phyloP scores from a whole-genome alignment of 163 green algal genomes.

The Picocystis sp. region DNA sequence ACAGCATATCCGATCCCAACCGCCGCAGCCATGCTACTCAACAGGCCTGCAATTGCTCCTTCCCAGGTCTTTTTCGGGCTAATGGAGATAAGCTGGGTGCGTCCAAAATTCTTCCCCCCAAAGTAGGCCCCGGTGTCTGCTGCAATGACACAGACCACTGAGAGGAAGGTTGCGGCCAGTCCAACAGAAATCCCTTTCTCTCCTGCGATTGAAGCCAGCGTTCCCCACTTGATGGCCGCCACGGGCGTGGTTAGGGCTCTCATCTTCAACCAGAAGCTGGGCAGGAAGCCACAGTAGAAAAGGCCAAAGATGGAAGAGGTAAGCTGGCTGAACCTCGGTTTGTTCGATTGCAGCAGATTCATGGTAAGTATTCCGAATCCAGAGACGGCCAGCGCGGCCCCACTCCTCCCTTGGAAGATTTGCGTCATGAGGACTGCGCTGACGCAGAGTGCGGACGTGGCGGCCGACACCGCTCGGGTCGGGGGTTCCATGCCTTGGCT shows the following conservation, averaged over 20 bases:
- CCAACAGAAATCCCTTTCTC: conserved; percentile 66
- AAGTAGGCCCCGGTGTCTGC: conserved; percentile 86
- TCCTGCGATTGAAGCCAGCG: conserved; percentile 16
- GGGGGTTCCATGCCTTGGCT: conserved; percentile 47
- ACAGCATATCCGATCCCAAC: conserved; percentile 27
- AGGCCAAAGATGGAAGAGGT: conserved; percentile 70
- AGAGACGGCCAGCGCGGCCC: conserved; percentile 48
- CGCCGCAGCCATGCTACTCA: conserved; percentile 35
- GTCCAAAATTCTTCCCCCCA: conserved; percentile 41
- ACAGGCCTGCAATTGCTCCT: conserved; percentile 63
- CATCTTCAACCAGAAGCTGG: conserved; percentile 93
- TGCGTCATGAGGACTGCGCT: conserved; percentile 43
- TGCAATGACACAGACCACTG: conserved; percentile 67
- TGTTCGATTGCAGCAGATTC: conserved; percentile 44
- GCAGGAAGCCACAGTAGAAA: conserved; percentile 91
- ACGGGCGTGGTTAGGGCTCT: conserved; percentile 16
- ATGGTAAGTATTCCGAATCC: conserved; percentile 65
- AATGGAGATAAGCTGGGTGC: conserved; percentile 61
- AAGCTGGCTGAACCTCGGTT: conserved; percentile 67
- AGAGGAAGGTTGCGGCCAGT: conserved; percentile 66
- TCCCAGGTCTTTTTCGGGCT: conserved; percentile 92
- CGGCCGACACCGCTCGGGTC: conserved; percentile 29
- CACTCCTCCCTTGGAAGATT: conserved; percentile 30
- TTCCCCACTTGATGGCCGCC: neutral
- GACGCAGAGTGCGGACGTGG: conserved; percentile 57